These are phyloP conservation scores for Metarhizium rileyi DNA, from an alignment of 2,329 filamentous ascomycete genomes.

Conservation along the genomic window DNA sequence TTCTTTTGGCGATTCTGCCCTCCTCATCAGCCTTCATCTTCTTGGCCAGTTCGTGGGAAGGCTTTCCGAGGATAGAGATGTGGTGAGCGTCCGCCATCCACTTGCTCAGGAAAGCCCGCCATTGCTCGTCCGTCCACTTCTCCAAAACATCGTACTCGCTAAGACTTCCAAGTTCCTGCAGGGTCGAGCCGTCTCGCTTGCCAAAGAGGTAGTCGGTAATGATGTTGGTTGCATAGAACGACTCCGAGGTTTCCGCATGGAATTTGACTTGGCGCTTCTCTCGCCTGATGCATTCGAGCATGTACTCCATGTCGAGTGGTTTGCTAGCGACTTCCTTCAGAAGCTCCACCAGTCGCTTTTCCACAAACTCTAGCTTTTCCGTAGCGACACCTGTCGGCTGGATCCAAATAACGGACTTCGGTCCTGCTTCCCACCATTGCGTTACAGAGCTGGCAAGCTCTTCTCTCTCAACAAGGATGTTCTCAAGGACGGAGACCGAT, in stretches of 20 bases:
- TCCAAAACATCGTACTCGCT: slow-evolving; percentile 59
- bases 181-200: slow-evolving; percentile 68
- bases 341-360: slow-evolving; percentile 76
- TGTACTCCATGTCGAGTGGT: slow-evolving; percentile 80
- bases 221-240: slow-evolving; percentile 74
- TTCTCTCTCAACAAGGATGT: slow-evolving; percentile 85
- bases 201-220: slow-evolving; percentile 93
- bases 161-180: slow-evolving; percentile 49
- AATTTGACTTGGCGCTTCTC: slow-evolving; percentile 77
- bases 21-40: slow-evolving; percentile 77
- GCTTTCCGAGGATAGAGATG: slow-evolving; percentile 79
- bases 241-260: slow-evolving; percentile 69
- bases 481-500: slow-evolving; percentile 85
- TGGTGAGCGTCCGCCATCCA: slow-evolving; percentile 83
- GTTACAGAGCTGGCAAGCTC: slow-evolving; percentile 80
- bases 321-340: slow-evolving; percentile 71
- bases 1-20: slow-evolving; percentile 67
- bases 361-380: slow-evolving; percentile 71
- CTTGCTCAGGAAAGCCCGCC: slow-evolving; percentile 70
- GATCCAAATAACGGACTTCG: slow-evolving; percentile 77
- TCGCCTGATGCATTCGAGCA: slow-evolving; percentile 76
- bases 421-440: slow-evolving; percentile 69
- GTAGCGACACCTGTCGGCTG: slow-evolving; percentile 81
- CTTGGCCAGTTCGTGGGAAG: slow-evolving; percentile 68
- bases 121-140: slow-evolving; percentile 73